phyloP scores from a whole-genome alignment of 140 eudicot genomes.

The Senecio squalidus region DNA sequence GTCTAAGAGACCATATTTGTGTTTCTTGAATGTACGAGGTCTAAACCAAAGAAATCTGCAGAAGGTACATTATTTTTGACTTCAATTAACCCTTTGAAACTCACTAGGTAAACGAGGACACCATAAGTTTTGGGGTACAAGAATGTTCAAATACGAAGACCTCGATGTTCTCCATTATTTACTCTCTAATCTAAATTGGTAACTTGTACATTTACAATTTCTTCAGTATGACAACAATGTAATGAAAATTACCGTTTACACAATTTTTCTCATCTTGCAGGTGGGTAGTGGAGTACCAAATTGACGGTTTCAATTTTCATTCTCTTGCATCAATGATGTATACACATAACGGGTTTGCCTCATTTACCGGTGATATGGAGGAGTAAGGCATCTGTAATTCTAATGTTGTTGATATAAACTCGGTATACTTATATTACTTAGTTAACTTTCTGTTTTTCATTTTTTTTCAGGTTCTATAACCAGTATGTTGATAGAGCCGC shows the following conservation, averaged over 20 bases:
- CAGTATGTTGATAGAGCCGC: slow-evolving; percentile 91
- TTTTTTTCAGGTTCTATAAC: slow-evolving; percentile 69
- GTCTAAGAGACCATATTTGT: not conserved
- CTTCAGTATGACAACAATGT: not conserved
- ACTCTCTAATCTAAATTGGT: slow-evolving; percentile 94
- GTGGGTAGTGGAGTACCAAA: slow-evolving; percentile 92
- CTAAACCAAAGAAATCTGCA: not conserved
- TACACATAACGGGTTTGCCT: slow-evolving; percentile 94
- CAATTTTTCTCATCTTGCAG: slow-evolving; percentile 38
- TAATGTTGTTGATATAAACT: not conserved
- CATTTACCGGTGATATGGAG: slow-evolving; percentile 88
- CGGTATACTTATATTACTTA: not conserved
- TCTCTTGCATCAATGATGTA: slow-evolving; percentile 94
- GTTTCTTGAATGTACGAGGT: not conserved
- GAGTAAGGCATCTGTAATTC: slow-evolving; percentile 60
- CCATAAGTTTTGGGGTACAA: slow-evolving; percentile 98
- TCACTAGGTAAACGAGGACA: slow-evolving; percentile 96
- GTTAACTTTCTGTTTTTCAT: slow-evolving; percentile 1
- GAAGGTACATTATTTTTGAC: not conserved
- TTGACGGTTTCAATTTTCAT: slow-evolving; percentile 93
- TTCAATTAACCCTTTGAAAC: too few relatives aligned
- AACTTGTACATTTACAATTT: slow-evolving; percentile 10
- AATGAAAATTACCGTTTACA: not conserved
- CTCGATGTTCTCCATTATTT: slow-evolving; percentile 92
- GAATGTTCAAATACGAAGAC: slow-evolving; percentile 96